Percentiles rank a stretch among this genome's conserved stretches.
Evolutionary conservation across 495 filamentous ascomycete species (phyloP).

Genomic region (Lophiostoma macrostomum): DNA sequence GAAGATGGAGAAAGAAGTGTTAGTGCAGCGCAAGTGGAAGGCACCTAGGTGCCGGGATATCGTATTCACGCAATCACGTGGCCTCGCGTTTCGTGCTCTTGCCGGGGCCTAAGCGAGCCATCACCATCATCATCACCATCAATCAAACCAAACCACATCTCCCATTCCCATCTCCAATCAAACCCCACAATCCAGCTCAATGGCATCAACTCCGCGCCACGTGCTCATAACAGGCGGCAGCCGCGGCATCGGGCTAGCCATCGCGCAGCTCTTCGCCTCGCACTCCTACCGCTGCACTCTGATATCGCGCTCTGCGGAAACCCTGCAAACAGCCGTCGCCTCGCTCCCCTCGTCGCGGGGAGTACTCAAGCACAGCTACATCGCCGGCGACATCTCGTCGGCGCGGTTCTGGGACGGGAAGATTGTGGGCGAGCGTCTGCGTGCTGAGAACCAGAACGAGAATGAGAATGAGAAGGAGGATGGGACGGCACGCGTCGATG

Average conservation of each 20-base stretch:
- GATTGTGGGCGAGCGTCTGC: background rate
- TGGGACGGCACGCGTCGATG: slow-evolving; percentile 41
- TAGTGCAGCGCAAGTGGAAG: background rate
- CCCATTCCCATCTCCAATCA: background rate
- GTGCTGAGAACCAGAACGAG: background rate
- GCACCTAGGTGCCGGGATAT: background rate
- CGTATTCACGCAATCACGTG: slow-evolving; percentile 21
- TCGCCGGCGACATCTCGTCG: slow-evolving; percentile 25
- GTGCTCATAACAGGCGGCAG: slow-evolving; percentile 62
- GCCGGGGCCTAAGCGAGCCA: too few species aligned
- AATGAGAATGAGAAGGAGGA: slow-evolving; percentile 22
- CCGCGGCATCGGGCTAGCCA: slow-evolving; percentile 64
- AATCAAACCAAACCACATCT: background rate
- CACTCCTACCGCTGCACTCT: slow-evolving; percentile 39
- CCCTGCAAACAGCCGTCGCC: slow-evolving; percentile 41
- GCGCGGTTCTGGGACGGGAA: slow-evolving; percentile 10
- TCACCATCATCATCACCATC: slow-evolving; percentile 3
- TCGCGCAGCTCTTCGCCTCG: slow-evolving; percentile 63
- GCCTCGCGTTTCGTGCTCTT: slow-evolving; percentile 8
- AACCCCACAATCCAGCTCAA: background rate
- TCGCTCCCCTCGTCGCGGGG: slow-evolving; percentile 3
- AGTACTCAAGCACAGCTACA: slow-evolving; percentile 19
- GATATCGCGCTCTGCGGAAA: slow-evolving; percentile 24
- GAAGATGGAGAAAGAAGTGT: background rate
- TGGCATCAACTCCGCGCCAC: slow-evolving; percentile 38